Evolutionary conservation across 2,329 filamentous ascomycete species (phyloP).

Genomic region (Diaporthe citriasiana): DNA sequence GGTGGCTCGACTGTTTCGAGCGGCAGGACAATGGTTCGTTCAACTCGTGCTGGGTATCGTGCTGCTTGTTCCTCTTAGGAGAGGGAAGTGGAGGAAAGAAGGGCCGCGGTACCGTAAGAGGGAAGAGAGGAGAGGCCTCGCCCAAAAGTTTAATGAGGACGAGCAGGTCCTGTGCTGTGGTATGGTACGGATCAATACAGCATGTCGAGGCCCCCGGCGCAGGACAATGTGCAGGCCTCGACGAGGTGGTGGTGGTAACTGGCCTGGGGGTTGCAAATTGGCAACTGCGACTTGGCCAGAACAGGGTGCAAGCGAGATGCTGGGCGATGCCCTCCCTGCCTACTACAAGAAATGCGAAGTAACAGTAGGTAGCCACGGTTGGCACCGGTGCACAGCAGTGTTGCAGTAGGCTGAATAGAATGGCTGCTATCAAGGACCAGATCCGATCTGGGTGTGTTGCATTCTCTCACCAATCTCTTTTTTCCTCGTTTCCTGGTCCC

Average conservation of each 20-base stretch:
- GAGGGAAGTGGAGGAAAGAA: constrained; percentile 26
- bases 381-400: constrained; percentile 3
- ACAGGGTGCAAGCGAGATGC: constrained; percentile 33
- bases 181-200: constrained; percentile 18
- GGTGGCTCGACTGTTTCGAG: constrained; percentile 1
- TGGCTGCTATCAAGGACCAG: not conserved
- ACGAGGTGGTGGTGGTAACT: constrained; percentile 7
- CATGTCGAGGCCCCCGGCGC: constrained; percentile 4
- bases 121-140: constrained; percentile 17
- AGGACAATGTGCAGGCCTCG: constrained; percentile 11
- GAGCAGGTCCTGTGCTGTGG: constrained; percentile 14
- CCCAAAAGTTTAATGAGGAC: constrained; percentile 30
- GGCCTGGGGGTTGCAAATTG: constrained; percentile 31
- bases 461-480: constrained; percentile 18
- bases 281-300: constrained; percentile 11
- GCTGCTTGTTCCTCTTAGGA: not conserved
- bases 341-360: not conserved
- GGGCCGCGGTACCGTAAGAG: constrained; percentile 8
- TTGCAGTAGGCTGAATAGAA: not conserved
- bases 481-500: not conserved
- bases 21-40: not conserved
- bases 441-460: constrained; percentile 29
- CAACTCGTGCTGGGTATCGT: not conserved
- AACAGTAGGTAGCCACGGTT: not conserved
- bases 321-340: constrained; percentile 5